phyloP scores from a whole-genome alignment of 2,329 filamentous ascomycete genomes.

The Aspergillus ustus region DNA sequence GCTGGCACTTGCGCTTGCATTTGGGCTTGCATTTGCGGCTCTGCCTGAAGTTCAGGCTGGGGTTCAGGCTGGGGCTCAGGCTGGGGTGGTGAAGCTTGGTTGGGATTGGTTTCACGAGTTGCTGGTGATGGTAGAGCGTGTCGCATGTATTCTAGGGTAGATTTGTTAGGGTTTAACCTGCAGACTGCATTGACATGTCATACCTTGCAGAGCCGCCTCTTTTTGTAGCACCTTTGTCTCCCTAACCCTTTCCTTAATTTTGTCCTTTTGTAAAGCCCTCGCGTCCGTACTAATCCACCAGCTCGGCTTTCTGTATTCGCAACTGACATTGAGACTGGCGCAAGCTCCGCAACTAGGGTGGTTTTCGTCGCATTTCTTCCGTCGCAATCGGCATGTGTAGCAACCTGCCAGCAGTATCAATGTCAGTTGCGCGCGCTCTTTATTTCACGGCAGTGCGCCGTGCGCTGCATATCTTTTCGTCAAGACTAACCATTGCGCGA shows the following conservation, averaged over 20 bases:
- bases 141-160: slow-evolving; percentile 18
- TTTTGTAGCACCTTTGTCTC: slow-evolving; percentile 91
- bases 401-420: slow-evolving; percentile 54
- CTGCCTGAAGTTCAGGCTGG: no score
- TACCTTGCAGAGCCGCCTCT: slow-evolving; percentile 57
- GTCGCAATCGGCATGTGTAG: slow-evolving; percentile 68
- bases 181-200: no score
- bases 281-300: slow-evolving; percentile 97
- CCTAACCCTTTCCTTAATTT: slow-evolving; percentile 96
- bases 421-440: not conserved
- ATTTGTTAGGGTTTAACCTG: not conserved
- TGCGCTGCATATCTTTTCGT: not conserved
- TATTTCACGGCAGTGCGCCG: not conserved
- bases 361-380: slow-evolving; percentile 72
- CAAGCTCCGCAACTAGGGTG: slow-evolving; percentile 66
- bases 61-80: not conserved
- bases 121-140: slow-evolving; percentile 5
- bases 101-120: not conserved
- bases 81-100: not conserved
- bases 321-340: slow-evolving; percentile 75
- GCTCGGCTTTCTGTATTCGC: slow-evolving; percentile 92
- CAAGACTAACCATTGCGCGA: slow-evolving; percentile 23
- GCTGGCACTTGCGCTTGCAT: no score
- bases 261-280: slow-evolving; percentile 82
- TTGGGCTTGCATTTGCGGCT: no score